Evolutionary conservation across 495 filamentous ascomycete genomes (phyloP).

Genomic region (Aspergillus heteromorphus): DNA sequence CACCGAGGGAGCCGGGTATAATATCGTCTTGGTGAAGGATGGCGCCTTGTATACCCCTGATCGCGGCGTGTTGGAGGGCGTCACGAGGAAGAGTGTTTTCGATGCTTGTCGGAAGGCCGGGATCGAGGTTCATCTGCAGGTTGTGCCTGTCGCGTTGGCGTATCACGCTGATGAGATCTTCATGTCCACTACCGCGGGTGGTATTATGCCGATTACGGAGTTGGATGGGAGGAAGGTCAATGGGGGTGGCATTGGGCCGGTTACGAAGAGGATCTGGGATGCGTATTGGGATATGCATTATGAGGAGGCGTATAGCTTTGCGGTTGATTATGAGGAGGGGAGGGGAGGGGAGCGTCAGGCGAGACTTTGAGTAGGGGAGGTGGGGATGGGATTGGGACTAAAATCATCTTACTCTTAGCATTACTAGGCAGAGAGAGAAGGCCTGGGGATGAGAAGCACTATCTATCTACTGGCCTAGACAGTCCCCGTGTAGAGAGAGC

Average conservation of each 20-base stretch:
- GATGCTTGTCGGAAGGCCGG: conserved; percentile 21
- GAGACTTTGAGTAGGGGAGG: not conserved
- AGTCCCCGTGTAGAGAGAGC: too few relatives aligned
- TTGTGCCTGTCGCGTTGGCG: conserved; percentile 24
- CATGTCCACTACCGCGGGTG: conserved; percentile 36
- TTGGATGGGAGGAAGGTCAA: conserved; percentile 31
- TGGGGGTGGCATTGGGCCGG: conserved; percentile 28
- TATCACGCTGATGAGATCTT: conserved; percentile 33
- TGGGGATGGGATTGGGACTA: not conserved
- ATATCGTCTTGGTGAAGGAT: conserved; percentile 28
- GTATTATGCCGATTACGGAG: conserved; percentile 35
- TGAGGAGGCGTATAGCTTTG: conserved; percentile 26
- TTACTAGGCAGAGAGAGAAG: too few relatives aligned
- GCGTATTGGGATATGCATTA: conserved; percentile 36
- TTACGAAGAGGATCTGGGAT: conserved; percentile 39
- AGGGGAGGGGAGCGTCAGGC: not conserved
- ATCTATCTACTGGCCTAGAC: too few relatives aligned
- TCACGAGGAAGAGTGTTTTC: conserved; percentile 30
- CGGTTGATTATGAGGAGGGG: conserved; percentile 1
- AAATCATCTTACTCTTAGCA: too few relatives aligned
- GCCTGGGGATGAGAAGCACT: too few relatives aligned
- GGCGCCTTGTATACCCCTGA: conserved; percentile 27
- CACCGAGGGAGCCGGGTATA: conserved; percentile 29
- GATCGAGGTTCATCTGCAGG: conserved; percentile 20
- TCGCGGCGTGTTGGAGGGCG: conserved; percentile 27